Evolutionary conservation across 306 rosid species (phyloP).

Genomic region (Elaeagnus macrophylla): DNA sequence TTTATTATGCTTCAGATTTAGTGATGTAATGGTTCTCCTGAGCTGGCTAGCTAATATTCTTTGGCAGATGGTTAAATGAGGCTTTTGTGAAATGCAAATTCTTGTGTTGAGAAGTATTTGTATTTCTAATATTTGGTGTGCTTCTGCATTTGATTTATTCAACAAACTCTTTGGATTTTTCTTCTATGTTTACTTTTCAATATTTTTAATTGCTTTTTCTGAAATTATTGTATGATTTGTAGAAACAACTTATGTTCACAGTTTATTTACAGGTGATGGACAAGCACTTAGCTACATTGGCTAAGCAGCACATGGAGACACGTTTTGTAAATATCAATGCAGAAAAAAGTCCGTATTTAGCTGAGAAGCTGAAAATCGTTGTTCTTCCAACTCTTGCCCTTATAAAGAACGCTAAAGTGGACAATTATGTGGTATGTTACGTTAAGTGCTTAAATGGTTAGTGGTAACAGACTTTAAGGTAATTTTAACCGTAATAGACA

Average conservation of each 20-base stretch:
- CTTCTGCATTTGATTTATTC: too few relatives aligned
- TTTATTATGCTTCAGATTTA: too few relatives aligned
- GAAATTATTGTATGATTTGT: not conserved
- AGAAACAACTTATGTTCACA: conserved; percentile 16
- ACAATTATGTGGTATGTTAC: conserved; percentile 81
- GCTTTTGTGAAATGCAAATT: too few relatives aligned
- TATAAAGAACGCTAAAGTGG: conserved; percentile 89
- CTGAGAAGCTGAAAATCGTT: conserved; percentile 79
- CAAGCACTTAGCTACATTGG: conserved; percentile 72
- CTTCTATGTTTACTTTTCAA: too few relatives aligned
- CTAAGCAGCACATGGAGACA: conserved; percentile 86
- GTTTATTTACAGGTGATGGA: conserved; percentile 69
- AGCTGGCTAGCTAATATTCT: too few relatives aligned
- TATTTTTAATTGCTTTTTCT: too few relatives aligned
- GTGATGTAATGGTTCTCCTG: too few relatives aligned
- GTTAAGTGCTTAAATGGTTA: not conserved
- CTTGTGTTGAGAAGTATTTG: too few relatives aligned
- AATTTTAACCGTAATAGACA: not conserved
- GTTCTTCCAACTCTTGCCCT: conserved; percentile 96
- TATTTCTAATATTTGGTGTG: too few relatives aligned
- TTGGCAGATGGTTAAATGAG: too few relatives aligned
- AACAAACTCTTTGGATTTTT: too few relatives aligned
- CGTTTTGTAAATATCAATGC: conserved; percentile 76
- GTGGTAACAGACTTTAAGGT: not conserved
- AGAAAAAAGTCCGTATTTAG: conserved; percentile 90